phyloP scores from a whole-genome alignment of 768 basidiomycete species.

The Lactarius tabidus region DNA sequence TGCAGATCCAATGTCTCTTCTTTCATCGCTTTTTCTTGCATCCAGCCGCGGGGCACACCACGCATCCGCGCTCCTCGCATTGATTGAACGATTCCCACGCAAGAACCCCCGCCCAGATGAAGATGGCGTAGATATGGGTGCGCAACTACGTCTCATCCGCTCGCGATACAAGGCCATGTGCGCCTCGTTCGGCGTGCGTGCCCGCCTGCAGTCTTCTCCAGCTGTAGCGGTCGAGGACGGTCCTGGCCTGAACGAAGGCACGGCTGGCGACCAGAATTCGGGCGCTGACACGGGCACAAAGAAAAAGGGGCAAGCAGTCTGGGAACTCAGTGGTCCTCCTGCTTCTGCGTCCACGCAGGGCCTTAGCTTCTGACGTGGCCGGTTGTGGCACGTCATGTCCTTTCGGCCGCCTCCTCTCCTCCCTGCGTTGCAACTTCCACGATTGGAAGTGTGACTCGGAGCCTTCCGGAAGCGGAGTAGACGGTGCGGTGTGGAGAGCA shows the following conservation, averaged over 20 bases:
- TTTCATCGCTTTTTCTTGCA: background rate
- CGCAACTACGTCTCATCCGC: constrained; percentile 77
- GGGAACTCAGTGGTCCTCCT: constrained; percentile 12
- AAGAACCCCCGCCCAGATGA: constrained; percentile 59
- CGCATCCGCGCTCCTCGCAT: constrained; percentile 62
- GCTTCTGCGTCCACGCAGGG: constrained; percentile 18
- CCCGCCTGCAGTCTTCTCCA: constrained; percentile 36
- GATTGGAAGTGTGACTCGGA: constrained; percentile 15
- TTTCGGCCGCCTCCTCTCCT: background rate
- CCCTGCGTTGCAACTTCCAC: constrained; percentile 9
- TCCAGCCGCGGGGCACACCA: constrained; percentile 58
- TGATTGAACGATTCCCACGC: constrained; percentile 72
- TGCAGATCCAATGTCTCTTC: constrained; percentile 4
- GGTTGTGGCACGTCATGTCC: constrained; percentile 15
- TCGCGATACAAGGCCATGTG: constrained; percentile 87
- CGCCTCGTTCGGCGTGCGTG: constrained; percentile 67
- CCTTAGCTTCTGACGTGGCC: constrained; percentile 25
- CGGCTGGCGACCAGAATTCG: background rate
- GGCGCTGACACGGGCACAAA: constrained; percentile 6
- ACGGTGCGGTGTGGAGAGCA: constrained; percentile 4
- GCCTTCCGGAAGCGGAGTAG: constrained; percentile 2
- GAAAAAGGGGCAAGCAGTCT: constrained; percentile 15
- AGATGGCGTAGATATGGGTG: constrained; percentile 63
- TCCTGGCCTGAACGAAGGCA: background rate
- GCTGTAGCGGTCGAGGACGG: constrained; percentile 13